phyloP scores from a whole-genome alignment of 2,329 filamentous ascomycete genomes.

The Colletotrichum graminicola region DNA sequence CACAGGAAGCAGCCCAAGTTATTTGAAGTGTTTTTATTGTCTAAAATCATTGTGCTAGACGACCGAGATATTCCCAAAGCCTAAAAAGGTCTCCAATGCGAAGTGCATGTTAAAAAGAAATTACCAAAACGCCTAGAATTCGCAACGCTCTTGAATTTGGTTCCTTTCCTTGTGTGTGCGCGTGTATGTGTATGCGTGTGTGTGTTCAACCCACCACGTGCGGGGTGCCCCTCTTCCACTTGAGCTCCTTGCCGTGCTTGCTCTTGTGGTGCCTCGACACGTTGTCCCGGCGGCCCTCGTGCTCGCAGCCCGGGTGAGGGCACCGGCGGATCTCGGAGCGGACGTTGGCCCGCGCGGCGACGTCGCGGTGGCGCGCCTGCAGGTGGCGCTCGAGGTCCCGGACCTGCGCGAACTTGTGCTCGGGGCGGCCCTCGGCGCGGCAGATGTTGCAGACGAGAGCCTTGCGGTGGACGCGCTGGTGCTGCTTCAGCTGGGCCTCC shows the following conservation, averaged over 20 bases:
- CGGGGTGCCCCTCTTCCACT: slow-evolving; percentile 42
- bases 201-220: slow-evolving; percentile 35
- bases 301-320: slow-evolving; percentile 40
- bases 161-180: no score
- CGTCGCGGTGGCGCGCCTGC: slow-evolving; percentile 42
- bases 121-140: not conserved
- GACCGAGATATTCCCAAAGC: not conserved
- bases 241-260: slow-evolving; percentile 42
- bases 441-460: slow-evolving; percentile 42
- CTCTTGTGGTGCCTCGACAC: slow-evolving; percentile 43
- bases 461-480: slow-evolving; percentile 43
- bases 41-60: not conserved
- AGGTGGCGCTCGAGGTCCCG: slow-evolving; percentile 44
- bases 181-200: not conserved
- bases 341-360: slow-evolving; percentile 37
- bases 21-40: not conserved
- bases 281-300: slow-evolving; percentile 42
- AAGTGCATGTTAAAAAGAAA: not conserved
- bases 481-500: slow-evolving; percentile 43
- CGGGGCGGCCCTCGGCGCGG: slow-evolving; percentile 37
- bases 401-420: slow-evolving; percentile 44
- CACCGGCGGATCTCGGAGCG: slow-evolving; percentile 42
- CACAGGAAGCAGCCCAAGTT: not conserved
- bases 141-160: not conserved
- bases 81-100: not conserved